Evolutionary conservation across 257 asterid genomes (phyloP), one percentile per base, ranked within the genome.

Genomic region (Solanum chilense): DNA sequence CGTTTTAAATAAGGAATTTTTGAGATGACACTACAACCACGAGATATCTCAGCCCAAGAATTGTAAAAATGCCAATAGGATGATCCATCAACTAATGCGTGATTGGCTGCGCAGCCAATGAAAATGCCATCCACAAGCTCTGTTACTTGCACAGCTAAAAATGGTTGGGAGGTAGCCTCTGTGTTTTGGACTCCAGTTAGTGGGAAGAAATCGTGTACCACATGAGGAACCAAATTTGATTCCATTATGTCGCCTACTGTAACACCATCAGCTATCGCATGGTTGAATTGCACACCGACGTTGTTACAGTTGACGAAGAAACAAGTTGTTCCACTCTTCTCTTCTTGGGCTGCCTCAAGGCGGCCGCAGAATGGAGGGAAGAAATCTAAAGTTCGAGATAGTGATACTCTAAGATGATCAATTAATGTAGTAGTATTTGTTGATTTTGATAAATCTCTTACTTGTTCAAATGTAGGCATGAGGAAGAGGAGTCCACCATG

Each of bases 111-210:
- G 90, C 89, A 87, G 8, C 87, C 92, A 3, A 93, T 83, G 70
- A 93, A 93, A 41, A 81, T 23, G 25, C 94, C 96, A n/a, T 93
- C 94, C 2, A 7, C 85, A 2, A 93, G 91, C 90, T 92, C 90
- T 52, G 62, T 52, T 16, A 52, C 62, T 52, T 52, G 62, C 62
- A 52, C 62, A 16, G 62, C 62, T 0, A 52, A 52, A 52, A 6
- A 52, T 6, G 62, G 62, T 16, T 52, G 62, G 62, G 62, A 16
- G 23, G 62, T 52, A 16, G 62, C 62, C 62, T 52, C 62, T 52
- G 9, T 16, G 10, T 52, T 52, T 52, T 16, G 23, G 23, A 16
- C 62, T 52, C 62, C 23, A 16, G 0, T 52, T 16, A 52, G 4
- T 52, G 23, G 23, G 62, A 16, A 52, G 0, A 52, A 52, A 16